Base-by-base conservation (phyloP, 306 rosid species). In the Delonix regia region DNA sequence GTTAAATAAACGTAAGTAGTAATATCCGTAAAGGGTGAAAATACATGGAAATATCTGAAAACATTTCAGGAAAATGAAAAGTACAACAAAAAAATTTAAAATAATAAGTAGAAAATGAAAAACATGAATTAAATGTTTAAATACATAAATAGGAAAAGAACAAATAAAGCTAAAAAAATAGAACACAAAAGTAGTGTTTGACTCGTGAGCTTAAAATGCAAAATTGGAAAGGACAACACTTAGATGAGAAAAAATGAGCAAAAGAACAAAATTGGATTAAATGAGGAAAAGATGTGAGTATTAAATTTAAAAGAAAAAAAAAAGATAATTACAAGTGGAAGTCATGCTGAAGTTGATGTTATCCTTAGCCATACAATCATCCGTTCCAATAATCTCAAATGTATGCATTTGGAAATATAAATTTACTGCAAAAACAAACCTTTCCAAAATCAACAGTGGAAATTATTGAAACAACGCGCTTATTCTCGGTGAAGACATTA, bases 401-500 rank as follows among this genome's bases (percentile, higher is more conserved):
- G 13, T 6, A 45, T 36, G 65, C 78, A 65, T 59, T 69, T n/a
- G 38, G 18, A 66, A 77, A 69, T 38, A 71, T 2, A 10, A 75
- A 77, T 74, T 71, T 77, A 81, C 61, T 59, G 72, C 85, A 82
- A 66, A 14, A 42, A 78, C 87, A 63, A 85, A 95, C 99, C 98
- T 95, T 90, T 72, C 98, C 98, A 77, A 95, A 92, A 56, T 89
- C 88, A 5, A 51, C 85, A 18, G 97, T 89, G 55, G 96, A 92
- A 75, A 95, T 91, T 69, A 89, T 78, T 52, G 99, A 86, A 81
- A 95, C 90, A 52, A 77, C 91, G 84, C 99, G 93, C 90, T 89
- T 95, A 74, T 95, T 95, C 90, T 95, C 99, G 0, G 99, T 95
- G 94, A 91, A 95, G 49, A 95, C 98, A 82, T 95, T 95, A 83